Evolutionary conservation across 2,329 filamentous ascomycete species (phyloP).

Genomic region (Ophiostoma triangulosporum): DNA sequence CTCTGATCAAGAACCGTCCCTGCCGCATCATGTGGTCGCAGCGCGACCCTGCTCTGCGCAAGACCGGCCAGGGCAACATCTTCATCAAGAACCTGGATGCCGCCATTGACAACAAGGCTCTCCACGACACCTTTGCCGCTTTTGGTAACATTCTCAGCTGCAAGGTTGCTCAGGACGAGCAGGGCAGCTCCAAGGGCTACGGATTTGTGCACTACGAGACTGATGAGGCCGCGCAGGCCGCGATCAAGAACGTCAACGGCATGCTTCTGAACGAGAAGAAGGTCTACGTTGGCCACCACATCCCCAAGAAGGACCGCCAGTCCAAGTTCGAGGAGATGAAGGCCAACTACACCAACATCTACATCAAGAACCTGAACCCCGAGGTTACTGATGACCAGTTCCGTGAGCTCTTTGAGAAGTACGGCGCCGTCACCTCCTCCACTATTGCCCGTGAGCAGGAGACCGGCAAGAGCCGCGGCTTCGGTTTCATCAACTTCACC

Average conservation of each 20-base stretch:
- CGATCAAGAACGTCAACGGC: slow-evolving; percentile 99
- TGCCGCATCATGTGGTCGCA: slow-evolving; percentile 99
- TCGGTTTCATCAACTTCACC: slow-evolving; percentile 92
- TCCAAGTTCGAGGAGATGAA: slow-evolving; percentile 99
- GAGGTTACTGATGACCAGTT: slow-evolving; percentile 91
- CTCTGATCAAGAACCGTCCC: slow-evolving; percentile 92
- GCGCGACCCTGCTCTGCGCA: slow-evolving; percentile 95
- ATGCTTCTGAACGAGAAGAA: slow-evolving; percentile 99
- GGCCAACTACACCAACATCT: slow-evolving; percentile 99
- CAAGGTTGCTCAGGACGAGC: slow-evolving; percentile 98
- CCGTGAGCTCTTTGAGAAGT: slow-evolving; percentile 82
- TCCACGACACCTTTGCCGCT: slow-evolving; percentile 97
- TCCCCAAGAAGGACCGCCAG: slow-evolving; percentile 99
- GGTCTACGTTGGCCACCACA: slow-evolving; percentile 98
- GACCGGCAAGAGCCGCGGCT: slow-evolving; percentile 79
- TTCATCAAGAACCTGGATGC: slow-evolving; percentile 99
- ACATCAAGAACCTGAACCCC: slow-evolving; percentile 90
- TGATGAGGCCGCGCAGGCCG: slow-evolving; percentile 87
- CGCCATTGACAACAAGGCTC: slow-evolving; percentile 99
- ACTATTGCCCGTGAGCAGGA: slow-evolving; percentile 81
- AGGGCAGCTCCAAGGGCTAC: slow-evolving; percentile 94
- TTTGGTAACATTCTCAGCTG: slow-evolving; percentile 99
- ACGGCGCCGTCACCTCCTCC: slow-evolving; percentile 87
- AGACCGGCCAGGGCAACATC: slow-evolving; percentile 97
- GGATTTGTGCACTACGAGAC: slow-evolving; percentile 99